Evolutionary conservation across 305 asterid genomes (phyloP), one percentile per base, ranked within the genome.

Genomic region (Fraxinus latifolia): DNA sequence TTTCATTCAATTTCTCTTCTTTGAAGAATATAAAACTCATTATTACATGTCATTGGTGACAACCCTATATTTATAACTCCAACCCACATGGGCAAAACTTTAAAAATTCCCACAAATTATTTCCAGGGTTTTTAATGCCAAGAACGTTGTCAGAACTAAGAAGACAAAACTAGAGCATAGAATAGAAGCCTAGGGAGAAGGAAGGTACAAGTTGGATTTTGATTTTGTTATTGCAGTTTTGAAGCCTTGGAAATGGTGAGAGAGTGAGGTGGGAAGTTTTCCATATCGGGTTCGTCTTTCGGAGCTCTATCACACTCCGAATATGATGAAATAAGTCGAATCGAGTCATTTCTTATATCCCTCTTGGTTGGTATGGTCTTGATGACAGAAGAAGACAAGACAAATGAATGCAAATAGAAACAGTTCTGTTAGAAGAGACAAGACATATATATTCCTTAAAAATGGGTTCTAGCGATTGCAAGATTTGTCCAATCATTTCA

Each of bases 31-130:
- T 71, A 80, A 34, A 72, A 62, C 15, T 84, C 75, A 86, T 83
- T 27, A 80, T 72, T 86, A 84, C 90, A 86, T 87, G 87, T 91
- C 96, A 3, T 88, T 86, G 89, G 88, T 89, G 93, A 87, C 88
- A 77, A 85, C 90, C 86, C 90, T 88, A 87, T 92, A 91, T 87
- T 84, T 90, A 90, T 90, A 90, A 75, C 82, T 88, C 86, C 86
- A 89, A 78, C 79, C 31, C 89, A 93, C 95, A 93, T 91, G 94
- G 90, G 50, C 87, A 73, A 83, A 82, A 81, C 87, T 89, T 91
- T 82, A 36, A 87, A 86, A 82, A 80, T 77, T 83, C 89, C 73
- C 86, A 70, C 80, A 75, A 37, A 82, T 34, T 76, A 77, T 84
- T 85, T 85, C 85, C 21, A 21, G 60, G 84, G 47, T 85, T 84